A percentile compares a stretch with the other conserved stretches of the same genome.
Conservation (phyloP, 139 green algal species). For the Eudorina sp. region DNA sequence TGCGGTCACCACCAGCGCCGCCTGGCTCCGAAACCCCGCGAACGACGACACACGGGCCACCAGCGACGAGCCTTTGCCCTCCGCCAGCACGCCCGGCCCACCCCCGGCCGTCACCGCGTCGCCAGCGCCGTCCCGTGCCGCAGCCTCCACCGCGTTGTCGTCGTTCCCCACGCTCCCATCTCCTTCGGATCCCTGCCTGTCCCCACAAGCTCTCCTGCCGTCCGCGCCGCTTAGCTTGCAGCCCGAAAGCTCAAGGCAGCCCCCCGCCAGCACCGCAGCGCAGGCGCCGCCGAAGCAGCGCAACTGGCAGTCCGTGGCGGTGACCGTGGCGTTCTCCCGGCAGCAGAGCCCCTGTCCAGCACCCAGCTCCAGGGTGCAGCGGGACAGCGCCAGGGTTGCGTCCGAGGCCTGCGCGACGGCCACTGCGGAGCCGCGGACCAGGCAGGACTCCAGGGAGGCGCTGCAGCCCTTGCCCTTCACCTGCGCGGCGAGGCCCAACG, state of each 20-base stretch:
- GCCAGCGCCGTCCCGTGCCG: neutral
- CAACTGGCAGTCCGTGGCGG: neutral
- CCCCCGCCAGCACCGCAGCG: neutral
- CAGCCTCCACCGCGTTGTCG: neutral
- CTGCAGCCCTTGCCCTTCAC: slow-evolving; percentile 47
- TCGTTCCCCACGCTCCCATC: neutral
- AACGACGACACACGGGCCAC: neutral
- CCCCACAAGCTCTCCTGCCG: neutral
- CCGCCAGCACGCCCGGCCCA: slow-evolving; percentile 9
- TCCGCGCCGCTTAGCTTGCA: neutral
- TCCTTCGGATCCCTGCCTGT: neutral
- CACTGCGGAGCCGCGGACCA: neutral
- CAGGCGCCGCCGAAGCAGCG: neutral
- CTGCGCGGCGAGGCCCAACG: slow-evolving; percentile 11
- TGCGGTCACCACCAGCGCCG: slow-evolving; percentile 5
- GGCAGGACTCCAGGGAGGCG: neutral
- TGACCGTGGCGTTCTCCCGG: slow-evolving; percentile 13
- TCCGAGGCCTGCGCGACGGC: neutral
- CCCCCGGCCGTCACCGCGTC: neutral
- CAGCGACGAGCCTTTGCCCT: slow-evolving; percentile 33
- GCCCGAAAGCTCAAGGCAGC: neutral
- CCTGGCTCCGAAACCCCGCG: neutral
- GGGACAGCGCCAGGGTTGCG: neutral
- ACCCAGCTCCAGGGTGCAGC: neutral
- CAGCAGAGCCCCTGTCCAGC: neutral